phyloP scores from a whole-genome alignment of 257 asterid genomes.

The Asclepias syriaca region DNA sequence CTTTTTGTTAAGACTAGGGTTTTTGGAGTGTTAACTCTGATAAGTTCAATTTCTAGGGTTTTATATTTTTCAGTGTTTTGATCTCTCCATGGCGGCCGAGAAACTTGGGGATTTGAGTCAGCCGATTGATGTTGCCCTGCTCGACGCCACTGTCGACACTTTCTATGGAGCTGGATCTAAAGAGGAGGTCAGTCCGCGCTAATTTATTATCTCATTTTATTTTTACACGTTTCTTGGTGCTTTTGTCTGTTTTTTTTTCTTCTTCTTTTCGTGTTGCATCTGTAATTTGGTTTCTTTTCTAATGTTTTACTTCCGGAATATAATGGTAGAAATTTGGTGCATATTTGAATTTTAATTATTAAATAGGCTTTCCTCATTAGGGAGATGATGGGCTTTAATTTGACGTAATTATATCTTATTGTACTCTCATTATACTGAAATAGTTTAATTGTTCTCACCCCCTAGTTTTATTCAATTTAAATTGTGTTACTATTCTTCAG shows the following conservation, averaged over 20 bases:
- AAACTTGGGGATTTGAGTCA: constrained; percentile 82
- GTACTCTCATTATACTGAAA: too few species aligned
- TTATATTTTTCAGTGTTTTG: constrained; percentile 11
- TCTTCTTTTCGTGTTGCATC: too few species aligned
- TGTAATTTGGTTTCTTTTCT: not conserved
- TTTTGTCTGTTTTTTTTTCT: not conserved
- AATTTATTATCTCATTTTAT: not conserved
- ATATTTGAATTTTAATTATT: not conserved
- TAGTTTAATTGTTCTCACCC: not conserved
- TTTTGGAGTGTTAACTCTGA: constrained; percentile 6
- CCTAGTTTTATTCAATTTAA: not conserved
- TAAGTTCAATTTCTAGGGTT: constrained; percentile 27
- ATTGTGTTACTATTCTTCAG: not conserved
- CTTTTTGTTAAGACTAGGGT: constrained; percentile 20
- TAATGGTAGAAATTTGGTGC: not conserved
- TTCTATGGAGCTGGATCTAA: constrained; percentile 98
- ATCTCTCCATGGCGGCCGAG: constrained; percentile 67
- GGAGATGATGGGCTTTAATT: not conserved
- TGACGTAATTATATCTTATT: not conserved
- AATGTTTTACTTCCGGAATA: not conserved
- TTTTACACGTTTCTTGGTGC: not conserved
- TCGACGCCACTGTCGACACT: constrained; percentile 89
- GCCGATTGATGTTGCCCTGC: constrained; percentile 79
- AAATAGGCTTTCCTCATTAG: not conserved
- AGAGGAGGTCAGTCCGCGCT: constrained; percentile 60